Evolutionary conservation across 768 basidiomycete species (phyloP), one percentile per base, ranked within the genome.

Genomic region (Psilocybe cubensis): DNA sequence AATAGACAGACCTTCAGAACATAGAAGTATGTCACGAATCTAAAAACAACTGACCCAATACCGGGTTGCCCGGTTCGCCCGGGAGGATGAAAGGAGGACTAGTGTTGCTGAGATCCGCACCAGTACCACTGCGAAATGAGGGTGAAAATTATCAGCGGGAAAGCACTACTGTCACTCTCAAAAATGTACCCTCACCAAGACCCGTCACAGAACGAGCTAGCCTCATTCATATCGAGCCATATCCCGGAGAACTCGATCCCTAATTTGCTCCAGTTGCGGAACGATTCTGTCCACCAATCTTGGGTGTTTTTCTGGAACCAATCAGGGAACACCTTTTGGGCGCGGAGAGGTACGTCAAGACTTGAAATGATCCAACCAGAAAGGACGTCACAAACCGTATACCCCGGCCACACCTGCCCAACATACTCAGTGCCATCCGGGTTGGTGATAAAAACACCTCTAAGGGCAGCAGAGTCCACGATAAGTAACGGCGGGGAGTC

Each of bases 321-420:
- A 58, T 72, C 67, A 24, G 72, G 70, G 54, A 71, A 72, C 21
- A 69, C 72, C 61, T 70, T n/a, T n/a, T 14, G 29, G 29, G 40
- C 29, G 54, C n/a, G 17, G 41, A 17, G 21, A 47, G 45, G 44
- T 12, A 46, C 5, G 46, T 55, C 17, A 46, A 45, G 27, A 6
- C 51, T 51, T 27, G 21, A 18, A 52, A 53, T 29, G n/a, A 54
- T 29, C 38, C 53, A 49, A 17, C 43, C 23, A 23, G 42, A 28
- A 25, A 42, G 38, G 38, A 57, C 45, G n/a, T 45, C 25, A 64
- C 66, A 40, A 31, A 85, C 88, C 6, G 87, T 86, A 70, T 83
- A 87, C 21, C 90, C 88, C 14, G 90, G 89, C 89, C 88, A 92
- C 8, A 91, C 89, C 65, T 86, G 79, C 10, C 91, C 91, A 1